phyloP scores from a whole-genome alignment of 257 asterid species.

The Ajuga chamaepitys region DNA sequence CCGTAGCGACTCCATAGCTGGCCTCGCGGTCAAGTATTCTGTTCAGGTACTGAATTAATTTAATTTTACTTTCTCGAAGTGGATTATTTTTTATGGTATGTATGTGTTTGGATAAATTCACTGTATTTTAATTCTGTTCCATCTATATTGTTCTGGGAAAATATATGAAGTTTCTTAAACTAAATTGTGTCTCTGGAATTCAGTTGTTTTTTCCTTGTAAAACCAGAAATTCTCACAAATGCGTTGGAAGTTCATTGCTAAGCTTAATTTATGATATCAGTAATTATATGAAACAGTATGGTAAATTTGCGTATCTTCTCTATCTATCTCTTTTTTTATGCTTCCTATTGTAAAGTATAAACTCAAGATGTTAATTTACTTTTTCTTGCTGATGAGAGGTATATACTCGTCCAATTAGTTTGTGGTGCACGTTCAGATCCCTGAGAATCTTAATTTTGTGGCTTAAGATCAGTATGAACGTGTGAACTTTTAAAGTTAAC shows the following conservation, averaged over 20 bases:
- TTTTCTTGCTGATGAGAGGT: background rate
- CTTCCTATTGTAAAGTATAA: background rate
- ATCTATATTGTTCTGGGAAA: background rate
- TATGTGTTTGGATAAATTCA: background rate
- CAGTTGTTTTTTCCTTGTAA: background rate
- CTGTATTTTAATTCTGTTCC: background rate
- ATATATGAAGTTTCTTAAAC: background rate
- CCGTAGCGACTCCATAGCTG: slow-evolving; percentile 69
- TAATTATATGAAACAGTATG: background rate
- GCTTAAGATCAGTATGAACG: background rate
- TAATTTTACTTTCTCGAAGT: background rate
- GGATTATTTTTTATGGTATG: background rate
- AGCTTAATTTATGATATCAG: background rate
- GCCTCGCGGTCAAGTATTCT: slow-evolving; percentile 94
- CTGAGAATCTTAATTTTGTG: background rate
- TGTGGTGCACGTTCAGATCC: background rate
- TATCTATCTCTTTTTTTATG: background rate
- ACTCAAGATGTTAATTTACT: background rate
- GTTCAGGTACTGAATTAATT: slow-evolving; percentile 55
- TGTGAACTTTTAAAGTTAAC: background rate
- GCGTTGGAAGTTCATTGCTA: background rate
- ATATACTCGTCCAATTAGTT: background rate
- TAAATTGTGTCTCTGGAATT: background rate
- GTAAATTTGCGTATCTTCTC: background rate
- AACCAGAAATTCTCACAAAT: background rate